Percentiles rank a stretch among this genome's conserved stretches.
phyloP scores from a whole-genome alignment of 768 basidiomycete species.

The Cyclocybe cylindracea region DNA sequence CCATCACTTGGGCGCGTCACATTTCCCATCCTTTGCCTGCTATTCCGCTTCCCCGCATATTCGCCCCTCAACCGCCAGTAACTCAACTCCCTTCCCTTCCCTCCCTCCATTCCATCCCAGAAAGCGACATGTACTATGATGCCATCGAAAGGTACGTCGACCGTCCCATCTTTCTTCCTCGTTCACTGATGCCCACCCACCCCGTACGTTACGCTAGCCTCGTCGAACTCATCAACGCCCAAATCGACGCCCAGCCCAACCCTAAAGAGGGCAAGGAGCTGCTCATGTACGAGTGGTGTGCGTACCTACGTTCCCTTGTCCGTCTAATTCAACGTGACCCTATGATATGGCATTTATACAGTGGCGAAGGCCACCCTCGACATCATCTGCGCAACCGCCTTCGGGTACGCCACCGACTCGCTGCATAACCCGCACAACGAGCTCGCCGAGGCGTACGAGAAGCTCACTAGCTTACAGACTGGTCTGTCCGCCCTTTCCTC shows the following conservation, averaged over 20 bases:
- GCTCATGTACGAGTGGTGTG: constrained; percentile 49
- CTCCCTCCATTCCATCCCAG: no score
- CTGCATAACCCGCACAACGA: constrained; percentile 47
- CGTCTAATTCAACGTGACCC: not conserved
- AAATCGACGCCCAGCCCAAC: constrained; percentile 31
- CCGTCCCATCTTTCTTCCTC: not conserved
- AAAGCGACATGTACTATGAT: constrained; percentile 52
- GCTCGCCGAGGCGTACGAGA: constrained; percentile 48
- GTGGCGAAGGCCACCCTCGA: constrained; percentile 56
- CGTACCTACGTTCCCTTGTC: constrained; percentile 11
- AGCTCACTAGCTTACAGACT: constrained; percentile 40
- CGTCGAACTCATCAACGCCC: constrained; percentile 33
- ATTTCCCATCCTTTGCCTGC: no score
- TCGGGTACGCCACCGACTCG: constrained; percentile 47
- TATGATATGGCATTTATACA: no score
- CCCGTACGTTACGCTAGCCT: constrained; percentile 14
- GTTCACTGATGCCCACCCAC: no score
- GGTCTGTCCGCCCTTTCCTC: constrained; percentile 23
- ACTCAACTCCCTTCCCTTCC: no score
- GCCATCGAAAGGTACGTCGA: constrained; percentile 40
- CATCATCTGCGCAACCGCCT: constrained; percentile 52
- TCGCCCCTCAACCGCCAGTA: no score
- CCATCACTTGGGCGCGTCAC: no score
- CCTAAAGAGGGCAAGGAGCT: constrained; percentile 32
- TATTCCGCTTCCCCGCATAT: no score